Base-by-base conservation (phyloP, 192 early-diverging fungal species). In the Umbelopsis sp. region DNA sequence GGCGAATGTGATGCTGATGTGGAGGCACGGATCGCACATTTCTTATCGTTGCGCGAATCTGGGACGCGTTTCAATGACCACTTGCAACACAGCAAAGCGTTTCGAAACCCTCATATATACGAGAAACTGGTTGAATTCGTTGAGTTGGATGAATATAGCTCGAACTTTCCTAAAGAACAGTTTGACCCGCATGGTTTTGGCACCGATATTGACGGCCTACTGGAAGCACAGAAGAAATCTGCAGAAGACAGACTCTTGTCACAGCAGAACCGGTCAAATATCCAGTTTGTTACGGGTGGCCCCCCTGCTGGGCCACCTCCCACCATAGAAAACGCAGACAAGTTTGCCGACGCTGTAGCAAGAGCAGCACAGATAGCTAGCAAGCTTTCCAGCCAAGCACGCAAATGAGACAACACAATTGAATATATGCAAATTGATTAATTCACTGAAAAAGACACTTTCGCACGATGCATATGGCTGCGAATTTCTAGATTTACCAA, bases 91-190 rank as follows among this genome's bases (percentile, higher is more conserved):
- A 97, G 91, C 77, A 96, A 95, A 77, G 87, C 91, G 11, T 97
- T 96, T 79, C 85, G 92, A 13, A 98, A 98, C 72, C 96, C 96
- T 15, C 87, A 91, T 45, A 97, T 98, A 64, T 95, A 94, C 83
- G 82, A 84, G 46, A 91, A 94, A 77, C 80, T 97, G 23, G 92
- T 98, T 7, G 91, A 93, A 37, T 90, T 92, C 74, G 80, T 94
- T 35, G 86, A 87, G 7, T 72, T 98, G 35, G 90, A 96, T 70
- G 94, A 96, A 78, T 80, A 83, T 45, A 94, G 95, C 5, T 87
- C 91, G 33, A 95, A 97, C 68, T 88, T 92, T 79, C 78, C 85
- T 7, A 82, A 81, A 41, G 82, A 86, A 7, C 80, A 91, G 25
- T 94, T 89, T 78, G 89, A 94, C 52, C 90, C 92, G 46, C 77